Evolutionary conservation across 202 grass and related monocot genomes (phyloP), one percentile per base, ranked within the genome.

Genomic region (Digitaria exilis): DNA sequence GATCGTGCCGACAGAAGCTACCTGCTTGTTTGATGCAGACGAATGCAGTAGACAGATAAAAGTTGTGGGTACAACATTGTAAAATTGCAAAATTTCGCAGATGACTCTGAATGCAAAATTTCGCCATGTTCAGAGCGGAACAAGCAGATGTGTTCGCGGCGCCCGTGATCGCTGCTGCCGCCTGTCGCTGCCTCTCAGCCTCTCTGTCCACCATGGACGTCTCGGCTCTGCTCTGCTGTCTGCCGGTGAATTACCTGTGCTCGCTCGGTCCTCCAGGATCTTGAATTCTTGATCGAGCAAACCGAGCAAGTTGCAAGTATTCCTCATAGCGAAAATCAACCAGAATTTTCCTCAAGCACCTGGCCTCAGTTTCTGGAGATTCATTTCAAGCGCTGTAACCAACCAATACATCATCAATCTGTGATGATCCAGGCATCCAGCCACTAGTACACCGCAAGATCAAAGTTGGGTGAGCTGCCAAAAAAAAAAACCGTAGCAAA

Each of bases 191-290:
- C n/a, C n/a, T n/a, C n/a, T n/a, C n/a, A n/a, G n/a, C n/a, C n/a
- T n/a, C n/a, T 14, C 58, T 83, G 81, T 44, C 81, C 24, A n/a
- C 19, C 22, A 22, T 26, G 65, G 51, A 50, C 45, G 66, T 61
- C n/a, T n/a, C n/a, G n/a, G n/a, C n/a, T n/a, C 52, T 61, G 19
- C 18, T 71, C 61, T 54, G 13, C 11, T 46, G 28, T 25, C 29
- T 26, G 69, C 30, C 32, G 43, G 48, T 64, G 57, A 71, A 24
- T 30, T 71, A 2, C 70, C 22, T 69, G 7, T 29, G 6, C 25
- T 65, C 48, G 62, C 17, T 68, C 68, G 5, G 7, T 24, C 25
- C 4, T 10, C 4, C 68, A 73, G 42, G 55, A 73, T 44, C 19
- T 54, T 45, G 43, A 45, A 7, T 1, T 32, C 22, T 75, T 76